These are phyloP conservation scores for Mortierella sp. DNA, from an alignment of 371 early-diverging fungal genomes.

Conservation along the genomic window DNA sequence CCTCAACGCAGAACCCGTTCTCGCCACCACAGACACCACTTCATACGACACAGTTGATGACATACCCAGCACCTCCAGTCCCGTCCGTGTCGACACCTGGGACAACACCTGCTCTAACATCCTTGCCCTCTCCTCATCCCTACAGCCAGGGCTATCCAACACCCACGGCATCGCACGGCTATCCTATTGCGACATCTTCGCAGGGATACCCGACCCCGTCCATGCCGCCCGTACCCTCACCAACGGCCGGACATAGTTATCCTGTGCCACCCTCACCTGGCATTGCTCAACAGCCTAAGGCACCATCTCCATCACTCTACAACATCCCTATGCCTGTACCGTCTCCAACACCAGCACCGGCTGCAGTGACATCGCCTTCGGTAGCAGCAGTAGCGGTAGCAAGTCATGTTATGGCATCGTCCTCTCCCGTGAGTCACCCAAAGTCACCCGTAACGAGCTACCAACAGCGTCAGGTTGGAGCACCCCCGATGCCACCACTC, in stretches of 20 bases:
- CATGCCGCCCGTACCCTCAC: constrained; percentile 36
- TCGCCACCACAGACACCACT: constrained; percentile 15
- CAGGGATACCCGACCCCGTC: constrained; percentile 38
- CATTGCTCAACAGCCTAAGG: neutral
- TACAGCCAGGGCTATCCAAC: constrained; percentile 50
- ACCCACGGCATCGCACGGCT: constrained; percentile 22
- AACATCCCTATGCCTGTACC: constrained; percentile 17
- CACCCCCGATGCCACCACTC: constrained; percentile 4
- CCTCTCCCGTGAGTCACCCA: constrained; percentile 3
- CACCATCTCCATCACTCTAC: neutral
- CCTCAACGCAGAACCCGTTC: constrained; percentile 14
- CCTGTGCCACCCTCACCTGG: constrained; percentile 39
- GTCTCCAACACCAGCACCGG: constrained; percentile 1
- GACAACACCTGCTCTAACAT: neutral
- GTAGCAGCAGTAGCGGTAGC: no score
- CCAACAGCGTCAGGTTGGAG: constrained; percentile 19
- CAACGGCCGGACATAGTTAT: constrained; percentile 17
- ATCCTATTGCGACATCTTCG: constrained; percentile 27
- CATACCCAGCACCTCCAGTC: constrained; percentile 5
- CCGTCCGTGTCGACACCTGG: constrained; percentile 17
- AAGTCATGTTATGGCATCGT: no score
- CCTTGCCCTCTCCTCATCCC: constrained; percentile 16
- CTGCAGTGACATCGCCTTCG: neutral
- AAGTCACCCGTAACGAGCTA: constrained; percentile 19
- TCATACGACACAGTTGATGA: constrained; percentile 14